A percentile compares a stretch with the other conserved stretches of the same genome.
phyloP scores from a whole-genome alignment of 495 filamentous ascomycete species.

The Hypoxylon fragiforme region DNA sequence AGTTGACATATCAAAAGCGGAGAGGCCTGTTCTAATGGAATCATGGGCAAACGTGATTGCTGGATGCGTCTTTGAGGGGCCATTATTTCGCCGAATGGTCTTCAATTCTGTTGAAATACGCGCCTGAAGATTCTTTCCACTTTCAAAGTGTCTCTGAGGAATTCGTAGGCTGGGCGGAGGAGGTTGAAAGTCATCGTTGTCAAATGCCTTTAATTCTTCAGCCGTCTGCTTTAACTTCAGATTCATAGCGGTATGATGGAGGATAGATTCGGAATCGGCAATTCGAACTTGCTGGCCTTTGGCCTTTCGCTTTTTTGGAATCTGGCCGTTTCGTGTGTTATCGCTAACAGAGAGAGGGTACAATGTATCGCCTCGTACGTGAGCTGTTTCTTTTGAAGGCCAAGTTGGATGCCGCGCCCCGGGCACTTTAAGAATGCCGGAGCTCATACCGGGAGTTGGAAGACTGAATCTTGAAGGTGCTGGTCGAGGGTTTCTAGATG shows the following conservation, averaged over 20 bases:
- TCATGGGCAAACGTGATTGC: conserved; percentile 64
- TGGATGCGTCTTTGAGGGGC: conserved; percentile 49
- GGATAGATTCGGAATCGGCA: conserved; percentile 47
- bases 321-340: not conserved
- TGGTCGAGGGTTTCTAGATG: conserved; percentile 34
- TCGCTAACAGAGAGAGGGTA: not conserved
- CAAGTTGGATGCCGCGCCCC: conserved; percentile 67
- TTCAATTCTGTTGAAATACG: conserved; percentile 44
- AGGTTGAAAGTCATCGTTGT: conserved; percentile 44
- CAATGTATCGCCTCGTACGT: conserved; percentile 53
- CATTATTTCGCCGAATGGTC: conserved; percentile 17
- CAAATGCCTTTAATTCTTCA: conserved; percentile 39
- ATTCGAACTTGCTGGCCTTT: conserved; percentile 54
- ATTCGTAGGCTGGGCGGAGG: conserved; percentile 48
- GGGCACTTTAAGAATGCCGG: conserved; percentile 53
- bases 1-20: conserved; percentile 76
- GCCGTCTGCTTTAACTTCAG: conserved; percentile 31
- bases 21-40: conserved; percentile 61
- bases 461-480: conserved; percentile 20
- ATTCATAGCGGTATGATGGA: conserved; percentile 23
- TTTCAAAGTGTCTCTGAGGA: conserved; percentile 53
- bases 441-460: conserved; percentile 41
- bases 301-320: conserved; percentile 45
- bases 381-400: conserved; percentile 67
- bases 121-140: conserved; percentile 50